Percentiles rank a stretch among this genome's conserved stretches.
These are phyloP conservation scores for Leptodontidium sp. DNA, from an alignment of 2,329 filamentous ascomycete species.

Conservation along the genomic window DNA sequence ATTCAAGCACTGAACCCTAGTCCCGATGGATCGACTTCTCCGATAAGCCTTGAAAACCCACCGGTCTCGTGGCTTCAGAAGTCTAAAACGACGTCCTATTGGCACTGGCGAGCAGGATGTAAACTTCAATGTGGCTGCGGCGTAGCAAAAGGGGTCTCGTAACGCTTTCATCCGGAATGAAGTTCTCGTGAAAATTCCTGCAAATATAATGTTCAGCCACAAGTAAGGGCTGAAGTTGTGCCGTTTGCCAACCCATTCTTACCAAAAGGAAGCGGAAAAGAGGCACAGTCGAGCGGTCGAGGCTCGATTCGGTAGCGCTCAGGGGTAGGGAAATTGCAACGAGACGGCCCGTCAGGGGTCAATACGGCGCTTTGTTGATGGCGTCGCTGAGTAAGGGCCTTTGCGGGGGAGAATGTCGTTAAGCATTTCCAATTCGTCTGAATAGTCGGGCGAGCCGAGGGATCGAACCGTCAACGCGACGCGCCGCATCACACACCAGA, in stretches of 20 bases:
- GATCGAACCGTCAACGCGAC: neutral
- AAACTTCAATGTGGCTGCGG: neutral
- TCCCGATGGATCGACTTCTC: slow-evolving; percentile 5
- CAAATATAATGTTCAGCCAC: neutral
- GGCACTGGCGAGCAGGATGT: neutral
- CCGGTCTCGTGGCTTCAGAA: slow-evolving; percentile 4
- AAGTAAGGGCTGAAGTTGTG: slow-evolving; percentile 8
- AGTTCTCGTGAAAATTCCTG: neutral
- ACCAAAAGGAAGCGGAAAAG: slow-evolving; percentile 11
- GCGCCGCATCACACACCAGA: neutral
- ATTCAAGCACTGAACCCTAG: slow-evolving; percentile 7
- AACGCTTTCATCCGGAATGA: slow-evolving; percentile 3
- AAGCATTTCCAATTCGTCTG: slow-evolving; percentile 6
- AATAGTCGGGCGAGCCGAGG: neutral
- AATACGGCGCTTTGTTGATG: slow-evolving; percentile 13
- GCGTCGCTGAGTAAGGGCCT: slow-evolving; percentile 10
- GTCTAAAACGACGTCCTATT: slow-evolving; percentile 7
- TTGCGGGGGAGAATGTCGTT: neutral
- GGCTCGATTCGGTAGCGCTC: slow-evolving; percentile 6
- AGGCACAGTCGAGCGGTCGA: neutral
- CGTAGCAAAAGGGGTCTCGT: neutral
- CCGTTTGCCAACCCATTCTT: slow-evolving; percentile 13
- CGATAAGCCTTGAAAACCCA: slow-evolving; percentile 1
- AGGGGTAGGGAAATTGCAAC: slow-evolving; percentile 15
- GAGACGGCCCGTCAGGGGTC: slow-evolving; percentile 13